phyloP scores from a whole-genome alignment of 495 filamentous ascomycete species.

The Parathielavia appendiculata region DNA sequence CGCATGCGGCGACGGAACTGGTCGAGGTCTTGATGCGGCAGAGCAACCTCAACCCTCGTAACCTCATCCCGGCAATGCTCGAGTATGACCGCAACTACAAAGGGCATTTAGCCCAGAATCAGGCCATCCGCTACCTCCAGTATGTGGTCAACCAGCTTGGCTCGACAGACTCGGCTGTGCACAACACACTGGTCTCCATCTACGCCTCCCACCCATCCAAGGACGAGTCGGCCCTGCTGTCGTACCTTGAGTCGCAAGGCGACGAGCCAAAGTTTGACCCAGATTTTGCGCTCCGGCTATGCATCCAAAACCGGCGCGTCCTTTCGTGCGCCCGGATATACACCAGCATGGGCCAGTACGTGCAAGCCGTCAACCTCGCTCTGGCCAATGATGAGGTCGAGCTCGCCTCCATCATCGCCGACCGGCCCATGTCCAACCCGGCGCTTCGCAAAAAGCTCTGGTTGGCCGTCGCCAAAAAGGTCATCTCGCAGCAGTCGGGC shows the following conservation, averaged over 20 bases:
- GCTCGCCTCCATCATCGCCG: constrained; percentile 83
- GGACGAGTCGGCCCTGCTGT: constrained; percentile 77
- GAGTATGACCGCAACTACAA: constrained; percentile 79
- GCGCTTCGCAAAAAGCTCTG: constrained; percentile 89
- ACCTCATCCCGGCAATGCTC: constrained; percentile 84
- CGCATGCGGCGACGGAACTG: constrained; percentile 71
- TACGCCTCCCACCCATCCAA: constrained; percentile 80
- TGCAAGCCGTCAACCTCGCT: constrained; percentile 86
- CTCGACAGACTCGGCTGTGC: constrained; percentile 80
- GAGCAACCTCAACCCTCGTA: constrained; percentile 76
- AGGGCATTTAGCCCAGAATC: constrained; percentile 66
- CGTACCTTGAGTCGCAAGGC: constrained; percentile 75
- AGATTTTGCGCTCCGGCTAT: constrained; percentile 94
- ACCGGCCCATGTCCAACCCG: constrained; percentile 70
- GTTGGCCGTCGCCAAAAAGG: constrained; percentile 88
- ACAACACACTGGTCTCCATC: constrained; percentile 95
- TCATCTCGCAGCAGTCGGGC: constrained; percentile 77
- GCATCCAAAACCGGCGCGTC: constrained; percentile 87
- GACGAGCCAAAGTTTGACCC: constrained; percentile 75
- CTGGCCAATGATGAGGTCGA: constrained; percentile 84
- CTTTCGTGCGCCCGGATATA: constrained; percentile 95
- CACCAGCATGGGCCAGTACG: constrained; percentile 87
- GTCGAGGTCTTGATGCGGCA: constrained; percentile 95
- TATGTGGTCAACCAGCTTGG: constrained; percentile 87
- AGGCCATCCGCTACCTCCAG: constrained; percentile 89